phyloP scores from a whole-genome alignment of 2,329 filamentous ascomycete genomes.

The Davidsoniella australis region DNA sequence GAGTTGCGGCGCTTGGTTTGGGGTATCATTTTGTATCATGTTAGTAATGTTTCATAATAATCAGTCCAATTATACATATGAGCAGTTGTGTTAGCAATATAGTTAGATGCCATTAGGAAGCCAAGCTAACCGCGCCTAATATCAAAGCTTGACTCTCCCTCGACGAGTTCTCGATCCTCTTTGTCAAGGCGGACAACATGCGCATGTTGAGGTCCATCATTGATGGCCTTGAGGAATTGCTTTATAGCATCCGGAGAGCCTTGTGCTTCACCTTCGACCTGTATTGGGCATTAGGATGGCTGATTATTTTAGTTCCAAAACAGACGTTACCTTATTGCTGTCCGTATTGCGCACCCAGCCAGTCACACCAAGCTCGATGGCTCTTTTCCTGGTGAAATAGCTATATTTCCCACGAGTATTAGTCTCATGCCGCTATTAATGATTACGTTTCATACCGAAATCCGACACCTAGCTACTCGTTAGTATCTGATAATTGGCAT shows the following conservation, averaged over 20 bases:
- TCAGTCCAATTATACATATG: background rate
- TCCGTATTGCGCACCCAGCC: constrained; percentile 46
- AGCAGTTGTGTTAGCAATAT: background rate
- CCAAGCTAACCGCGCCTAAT: constrained; percentile 25
- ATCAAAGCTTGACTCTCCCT: constrained; percentile 51
- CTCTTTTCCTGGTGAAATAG: constrained; percentile 37
- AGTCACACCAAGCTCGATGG: constrained; percentile 32
- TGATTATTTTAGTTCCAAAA: background rate
- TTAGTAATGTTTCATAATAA: background rate
- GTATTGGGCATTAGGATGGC: constrained; percentile 12
- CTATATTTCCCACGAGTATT: constrained; percentile 17
- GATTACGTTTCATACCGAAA: constrained; percentile 27
- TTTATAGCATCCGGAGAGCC: constrained; percentile 47
- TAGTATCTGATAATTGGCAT: background rate
- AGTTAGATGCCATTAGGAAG: background rate
- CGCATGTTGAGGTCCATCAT: constrained; percentile 55
- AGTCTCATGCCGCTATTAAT: background rate
- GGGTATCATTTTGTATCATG: background rate
- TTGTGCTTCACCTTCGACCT: constrained; percentile 87
- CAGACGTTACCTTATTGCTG: constrained; percentile 32
- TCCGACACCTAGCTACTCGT: constrained; percentile 29
- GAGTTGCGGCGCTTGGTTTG: background rate
- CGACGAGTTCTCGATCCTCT: constrained; percentile 44
- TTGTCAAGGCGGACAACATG: constrained; percentile 59
- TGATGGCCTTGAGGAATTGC: constrained; percentile 56